Percentiles rank a stretch among this genome's conserved stretches.
Evolutionary conservation across 1,284 basidiomycete genomes (phyloP).

Genomic region (Sphaerobolus stellatus): DNA sequence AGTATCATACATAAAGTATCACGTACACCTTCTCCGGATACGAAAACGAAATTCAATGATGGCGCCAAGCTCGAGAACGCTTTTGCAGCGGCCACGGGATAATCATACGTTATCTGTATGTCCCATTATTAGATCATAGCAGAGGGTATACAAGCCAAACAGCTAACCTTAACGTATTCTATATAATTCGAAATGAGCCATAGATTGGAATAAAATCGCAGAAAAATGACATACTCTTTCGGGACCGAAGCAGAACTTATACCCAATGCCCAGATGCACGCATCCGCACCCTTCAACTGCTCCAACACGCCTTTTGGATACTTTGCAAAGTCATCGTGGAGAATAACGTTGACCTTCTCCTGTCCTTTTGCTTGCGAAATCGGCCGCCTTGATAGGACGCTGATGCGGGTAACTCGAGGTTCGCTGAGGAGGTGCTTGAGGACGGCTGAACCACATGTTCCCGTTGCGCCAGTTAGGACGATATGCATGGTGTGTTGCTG

Average conservation of each 20-base stretch:
- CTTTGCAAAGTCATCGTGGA: slow-evolving; percentile 23
- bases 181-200: not conserved
- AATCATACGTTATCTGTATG: slow-evolving; percentile 27
- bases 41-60: slow-evolving; percentile 24
- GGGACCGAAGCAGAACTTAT: slow-evolving; percentile 23
- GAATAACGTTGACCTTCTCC: slow-evolving; percentile 23
- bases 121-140: slow-evolving; percentile 16
- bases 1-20: not conserved
- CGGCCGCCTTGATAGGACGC: slow-evolving; percentile 29
- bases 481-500: slow-evolving; percentile 29
- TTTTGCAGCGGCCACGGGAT: slow-evolving; percentile 27
- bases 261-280: slow-evolving; percentile 31
- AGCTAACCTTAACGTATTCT: slow-evolving; percentile 6
- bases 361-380: slow-evolving; percentile 19
- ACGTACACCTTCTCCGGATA: slow-evolving; percentile 29
- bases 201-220: not conserved
- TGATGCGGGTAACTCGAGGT: slow-evolving; percentile 24
- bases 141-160: not conserved
- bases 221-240: slow-evolving; percentile 19
- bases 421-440: slow-evolving; percentile 25
- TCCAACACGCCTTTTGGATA: slow-evolving; percentile 22
- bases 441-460: slow-evolving; percentile 24
- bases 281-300: slow-evolving; percentile 26
- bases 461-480: slow-evolving; percentile 31
- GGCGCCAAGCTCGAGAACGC: slow-evolving; percentile 24